Percentiles rank a stretch among this genome's conserved stretches.
Evolutionary conservation across 805 yeast species (phyloP).

Genomic region (Cyberlindnera euphorbiiphila): DNA sequence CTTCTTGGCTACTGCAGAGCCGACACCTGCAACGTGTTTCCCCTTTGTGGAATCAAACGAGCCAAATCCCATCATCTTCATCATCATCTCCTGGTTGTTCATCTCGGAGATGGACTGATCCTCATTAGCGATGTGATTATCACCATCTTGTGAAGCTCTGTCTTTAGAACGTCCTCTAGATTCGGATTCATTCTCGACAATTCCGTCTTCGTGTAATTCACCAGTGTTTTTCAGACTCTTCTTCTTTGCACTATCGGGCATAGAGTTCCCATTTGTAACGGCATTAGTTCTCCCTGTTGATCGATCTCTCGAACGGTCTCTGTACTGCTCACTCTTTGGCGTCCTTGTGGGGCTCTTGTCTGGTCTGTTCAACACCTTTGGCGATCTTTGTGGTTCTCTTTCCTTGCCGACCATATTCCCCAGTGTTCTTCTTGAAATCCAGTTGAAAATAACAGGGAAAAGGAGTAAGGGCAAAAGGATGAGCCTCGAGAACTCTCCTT

Average conservation of each 20-base stretch:
- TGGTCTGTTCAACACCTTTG: neutral
- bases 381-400: constrained; percentile 2
- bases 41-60: constrained; percentile 55
- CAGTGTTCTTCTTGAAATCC: too few species aligned
- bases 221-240: neutral
- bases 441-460: too few species aligned
- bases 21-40: constrained; percentile 49
- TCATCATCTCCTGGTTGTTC: constrained; percentile 31
- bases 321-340: constrained; percentile 5
- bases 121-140: constrained; percentile 15
- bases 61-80: constrained; percentile 54
- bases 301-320: constrained; percentile 16
- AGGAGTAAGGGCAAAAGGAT: too few species aligned
- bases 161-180: constrained; percentile 7
- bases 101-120: constrained; percentile 22
- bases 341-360: constrained; percentile 10
- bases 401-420: constrained; percentile 1
- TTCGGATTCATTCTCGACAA: constrained; percentile 7
- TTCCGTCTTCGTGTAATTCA: neutral
- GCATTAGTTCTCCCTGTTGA: neutral
- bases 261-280: neutral
- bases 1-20: constrained; percentile 38
- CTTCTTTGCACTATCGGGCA: neutral
- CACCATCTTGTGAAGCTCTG: constrained; percentile 13
- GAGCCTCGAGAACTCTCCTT: too few species aligned